Base-by-base conservation (phyloP, 176 grass and related monocot genomes). In the Cenchrus americanus region DNA sequence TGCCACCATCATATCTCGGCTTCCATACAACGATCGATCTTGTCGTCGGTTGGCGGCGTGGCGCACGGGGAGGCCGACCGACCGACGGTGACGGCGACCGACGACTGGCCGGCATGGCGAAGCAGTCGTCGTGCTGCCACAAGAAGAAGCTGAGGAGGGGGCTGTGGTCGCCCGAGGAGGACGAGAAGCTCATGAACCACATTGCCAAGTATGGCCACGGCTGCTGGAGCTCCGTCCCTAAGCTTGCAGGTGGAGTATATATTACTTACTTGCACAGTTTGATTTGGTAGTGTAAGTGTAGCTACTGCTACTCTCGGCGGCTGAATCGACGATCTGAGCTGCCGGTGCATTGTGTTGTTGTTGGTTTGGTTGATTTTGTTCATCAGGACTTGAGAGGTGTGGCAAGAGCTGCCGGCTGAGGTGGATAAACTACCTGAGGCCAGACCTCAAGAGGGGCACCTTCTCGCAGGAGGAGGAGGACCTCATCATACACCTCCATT, bases 351-450 rank as follows among this genome's bases (percentile, higher is more conserved):
- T 66, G 9, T 17, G 4, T 40, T 51, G 42, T 4, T 64, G 26
- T 12, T 7, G 54, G 26, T 12, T 73, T 70, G 44, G 75, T 19
- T 72, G 19, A 32, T 69, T 42, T 6, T 0, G 46, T 10, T 15
- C n/a, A 18, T 62, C 78, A 90, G 92, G 92, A 13, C 79, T 94
- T 18, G 88, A 94, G 83, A 92, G 92, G 80, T 94, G 92, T 32
- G 92, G 92, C 81, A 94, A 94, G 80, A 94, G 92, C 84, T 94
- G 92, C 87, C 73, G 92, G 70, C 63, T 94, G 74, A 92, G 92
- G 65, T 94, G 92, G 92, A 94, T 94, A 89, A 94, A 94, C 85
- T 94, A 94, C 82, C 87, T 94, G 83, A 86, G 92, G 85, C 92
- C 92, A 63, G 92, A 91, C 76, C 92, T 94, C 14, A 94, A 94